Percentiles rank a stretch among this genome's conserved stretches.
Conservation (phyloP, 1,284 basidiomycete genomes). For the Cutaneotrichosporon cavernicola region DNA sequence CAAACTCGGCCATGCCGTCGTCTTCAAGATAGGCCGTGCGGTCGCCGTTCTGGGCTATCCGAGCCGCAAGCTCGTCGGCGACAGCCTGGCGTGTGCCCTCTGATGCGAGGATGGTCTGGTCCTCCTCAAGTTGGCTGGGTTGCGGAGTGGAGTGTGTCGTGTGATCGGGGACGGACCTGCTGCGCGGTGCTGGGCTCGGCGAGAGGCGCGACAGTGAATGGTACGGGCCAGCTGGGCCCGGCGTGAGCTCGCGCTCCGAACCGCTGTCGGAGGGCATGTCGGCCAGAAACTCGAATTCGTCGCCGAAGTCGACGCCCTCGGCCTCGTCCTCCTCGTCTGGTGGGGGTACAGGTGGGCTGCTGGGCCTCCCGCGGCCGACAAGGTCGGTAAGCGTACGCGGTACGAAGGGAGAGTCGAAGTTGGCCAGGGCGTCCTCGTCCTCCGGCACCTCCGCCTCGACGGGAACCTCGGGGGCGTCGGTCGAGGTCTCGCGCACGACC, state of each 20-base stretch:
- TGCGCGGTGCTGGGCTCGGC: neutral
- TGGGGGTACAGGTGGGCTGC: neutral
- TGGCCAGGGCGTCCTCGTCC: slow-evolving; percentile 3
- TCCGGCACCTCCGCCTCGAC: neutral
- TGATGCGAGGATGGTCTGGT: neutral
- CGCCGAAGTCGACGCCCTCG: slow-evolving; percentile 4
- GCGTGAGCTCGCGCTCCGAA: slow-evolving; percentile 3
- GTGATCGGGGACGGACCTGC: neutral
- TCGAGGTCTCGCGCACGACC: neutral
- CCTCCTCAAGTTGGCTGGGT: neutral
- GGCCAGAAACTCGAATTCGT: neutral
- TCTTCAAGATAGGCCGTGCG: neutral
- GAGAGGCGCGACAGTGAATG: neutral
- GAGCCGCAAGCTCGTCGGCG: neutral
- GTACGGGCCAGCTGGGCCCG: slow-evolving; percentile 1
- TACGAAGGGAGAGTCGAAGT: slow-evolving; percentile 7
- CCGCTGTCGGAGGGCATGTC: slow-evolving; percentile 2
- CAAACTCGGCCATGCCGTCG: neutral
- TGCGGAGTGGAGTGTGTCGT: neutral
- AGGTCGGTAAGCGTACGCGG: neutral
- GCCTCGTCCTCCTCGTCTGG: slow-evolving; percentile 7
- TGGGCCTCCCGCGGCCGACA: neutral
- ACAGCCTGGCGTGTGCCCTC: neutral
- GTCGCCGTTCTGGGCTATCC: neutral
- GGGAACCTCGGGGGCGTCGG: neutral